phyloP scores from a whole-genome alignment of 108 stramenopile genomes.

The Aurantiochytrium sp. region DNA sequence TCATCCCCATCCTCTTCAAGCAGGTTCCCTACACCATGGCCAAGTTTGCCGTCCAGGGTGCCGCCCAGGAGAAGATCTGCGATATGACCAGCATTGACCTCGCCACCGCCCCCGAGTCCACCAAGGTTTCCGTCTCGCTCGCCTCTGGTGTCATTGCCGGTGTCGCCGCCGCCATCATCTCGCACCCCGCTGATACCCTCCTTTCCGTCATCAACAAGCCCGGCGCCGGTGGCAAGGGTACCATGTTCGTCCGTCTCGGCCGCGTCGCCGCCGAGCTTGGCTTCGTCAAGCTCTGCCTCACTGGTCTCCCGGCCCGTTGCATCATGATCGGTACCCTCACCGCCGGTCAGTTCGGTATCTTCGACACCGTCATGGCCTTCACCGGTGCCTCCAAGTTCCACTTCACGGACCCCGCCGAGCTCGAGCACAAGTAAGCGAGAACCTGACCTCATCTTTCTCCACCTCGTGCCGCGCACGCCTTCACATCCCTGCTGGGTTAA shows the following conservation, averaged over 20 bases:
- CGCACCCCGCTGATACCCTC: constrained; percentile 97
- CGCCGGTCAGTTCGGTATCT: constrained; percentile 98
- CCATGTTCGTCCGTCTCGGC: constrained; percentile 72
- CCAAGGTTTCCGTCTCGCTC: constrained; percentile 75
- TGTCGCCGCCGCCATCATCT: constrained; percentile 93
- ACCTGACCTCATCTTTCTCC: background rate
- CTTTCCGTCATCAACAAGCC: constrained; percentile 96
- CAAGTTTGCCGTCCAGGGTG: constrained; percentile 95
- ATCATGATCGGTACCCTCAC: constrained; percentile 98
- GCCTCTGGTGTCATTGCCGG: constrained; percentile 85
- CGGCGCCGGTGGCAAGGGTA: constrained; percentile 84
- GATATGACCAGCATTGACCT: constrained; percentile 65
- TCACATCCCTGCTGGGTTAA: background rate
- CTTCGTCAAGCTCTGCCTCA: constrained; percentile 86
- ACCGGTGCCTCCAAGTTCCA: constrained; percentile 93
- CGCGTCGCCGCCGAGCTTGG: constrained; percentile 90
- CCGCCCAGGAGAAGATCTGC: constrained; percentile 82
- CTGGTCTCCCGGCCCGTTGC: constrained; percentile 88
- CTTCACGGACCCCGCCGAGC: constrained; percentile 72
- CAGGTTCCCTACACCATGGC: constrained; percentile 99
- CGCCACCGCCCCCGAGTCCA: constrained; percentile 43
- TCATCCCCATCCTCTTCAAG: constrained; percentile 89
- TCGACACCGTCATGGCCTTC: constrained; percentile 89
- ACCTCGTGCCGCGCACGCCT: background rate
- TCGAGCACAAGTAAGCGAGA: background rate